Conservation (phyloP, 257 asterid species). For the Lycium ferocissimum region DNA sequence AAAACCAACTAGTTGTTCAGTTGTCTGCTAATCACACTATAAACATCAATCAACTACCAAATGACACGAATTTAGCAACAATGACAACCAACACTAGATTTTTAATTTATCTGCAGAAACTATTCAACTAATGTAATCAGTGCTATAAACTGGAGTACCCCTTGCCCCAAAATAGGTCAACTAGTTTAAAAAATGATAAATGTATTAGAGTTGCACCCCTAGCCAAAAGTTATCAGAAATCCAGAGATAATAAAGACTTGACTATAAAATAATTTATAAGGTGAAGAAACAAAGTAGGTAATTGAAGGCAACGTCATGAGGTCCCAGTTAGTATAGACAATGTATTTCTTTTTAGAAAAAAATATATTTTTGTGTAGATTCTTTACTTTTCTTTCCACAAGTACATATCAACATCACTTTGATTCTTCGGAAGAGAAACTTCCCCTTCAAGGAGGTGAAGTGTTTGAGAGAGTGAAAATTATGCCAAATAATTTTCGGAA, state of each 20-base stretch:
- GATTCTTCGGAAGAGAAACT: neutral
- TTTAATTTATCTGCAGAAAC: conserved; percentile 13
- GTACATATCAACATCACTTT: neutral
- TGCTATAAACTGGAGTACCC: neutral
- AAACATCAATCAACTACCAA: conserved; percentile 14
- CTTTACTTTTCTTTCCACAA: neutral
- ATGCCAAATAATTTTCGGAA: neutral
- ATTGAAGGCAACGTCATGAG: neutral
- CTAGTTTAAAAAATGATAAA: neutral
- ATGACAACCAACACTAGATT: neutral
- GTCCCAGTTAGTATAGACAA: neutral
- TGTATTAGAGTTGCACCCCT: neutral
- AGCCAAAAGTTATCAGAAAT: neutral
- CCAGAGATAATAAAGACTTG: neutral
- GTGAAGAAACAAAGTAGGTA: neutral
- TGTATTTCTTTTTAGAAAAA: neutral
- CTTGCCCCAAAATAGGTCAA: neutral
- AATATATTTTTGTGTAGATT: neutral
- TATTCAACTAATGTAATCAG: neutral
- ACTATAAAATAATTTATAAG: neutral
- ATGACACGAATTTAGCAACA: neutral
- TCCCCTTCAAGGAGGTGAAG: neutral
- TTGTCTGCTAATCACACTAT: neutral
- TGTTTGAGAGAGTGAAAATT: neutral
- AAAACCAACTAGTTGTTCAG: conserved; percentile 9